Conservation (phyloP, 2,329 filamentous ascomycete species). For the Trichoderma asperellum region DNA sequence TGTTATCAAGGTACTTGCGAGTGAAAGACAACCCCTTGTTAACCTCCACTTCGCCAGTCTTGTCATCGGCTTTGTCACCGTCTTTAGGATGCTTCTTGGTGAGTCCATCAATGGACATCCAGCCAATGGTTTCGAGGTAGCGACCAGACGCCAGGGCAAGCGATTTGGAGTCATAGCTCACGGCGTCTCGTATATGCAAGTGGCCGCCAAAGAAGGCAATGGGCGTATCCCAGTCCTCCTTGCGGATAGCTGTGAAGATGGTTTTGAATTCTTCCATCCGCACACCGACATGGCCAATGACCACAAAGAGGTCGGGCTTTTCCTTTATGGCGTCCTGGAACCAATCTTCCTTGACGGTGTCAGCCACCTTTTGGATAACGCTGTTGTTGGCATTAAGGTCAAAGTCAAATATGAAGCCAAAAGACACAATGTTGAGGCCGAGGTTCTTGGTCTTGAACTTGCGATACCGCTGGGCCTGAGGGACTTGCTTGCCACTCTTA, state of each 20-base stretch:
- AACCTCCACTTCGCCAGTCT: conserved; percentile 36
- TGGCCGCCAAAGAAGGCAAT: conserved; percentile 94
- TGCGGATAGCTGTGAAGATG: conserved; percentile 78
- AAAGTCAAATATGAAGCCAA: conserved; percentile 96
- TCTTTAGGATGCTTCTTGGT: conserved; percentile 38
- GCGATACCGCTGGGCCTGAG: conserved; percentile 80
- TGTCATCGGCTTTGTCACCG: conserved; percentile 30
- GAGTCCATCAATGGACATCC: conserved; percentile 79
- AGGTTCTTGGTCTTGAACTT: conserved; percentile 93
- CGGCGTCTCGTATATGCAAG: conserved; percentile 83
- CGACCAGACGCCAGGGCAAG: conserved; percentile 84
- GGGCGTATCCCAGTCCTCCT: conserved; percentile 75
- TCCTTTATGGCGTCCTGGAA: conserved; percentile 85
- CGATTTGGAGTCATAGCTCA: conserved; percentile 75
- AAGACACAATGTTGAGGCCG: conserved; percentile 79
- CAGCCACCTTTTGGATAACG: conserved; percentile 75
- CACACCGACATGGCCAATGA: conserved; percentile 83
- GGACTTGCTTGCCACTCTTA: conserved; percentile 68
- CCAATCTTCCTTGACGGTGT: conserved; percentile 84
- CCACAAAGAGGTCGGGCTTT: conserved; percentile 83
- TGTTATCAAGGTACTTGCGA: conserved; percentile 91
- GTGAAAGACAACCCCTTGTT: conserved; percentile 62
- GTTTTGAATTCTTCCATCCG: conserved; percentile 77
- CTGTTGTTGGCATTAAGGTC: conserved; percentile 90
- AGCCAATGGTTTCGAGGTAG: conserved; percentile 94